Conservation (phyloP, 257 asterid genomes). For the Gentiana macrophylla region DNA sequence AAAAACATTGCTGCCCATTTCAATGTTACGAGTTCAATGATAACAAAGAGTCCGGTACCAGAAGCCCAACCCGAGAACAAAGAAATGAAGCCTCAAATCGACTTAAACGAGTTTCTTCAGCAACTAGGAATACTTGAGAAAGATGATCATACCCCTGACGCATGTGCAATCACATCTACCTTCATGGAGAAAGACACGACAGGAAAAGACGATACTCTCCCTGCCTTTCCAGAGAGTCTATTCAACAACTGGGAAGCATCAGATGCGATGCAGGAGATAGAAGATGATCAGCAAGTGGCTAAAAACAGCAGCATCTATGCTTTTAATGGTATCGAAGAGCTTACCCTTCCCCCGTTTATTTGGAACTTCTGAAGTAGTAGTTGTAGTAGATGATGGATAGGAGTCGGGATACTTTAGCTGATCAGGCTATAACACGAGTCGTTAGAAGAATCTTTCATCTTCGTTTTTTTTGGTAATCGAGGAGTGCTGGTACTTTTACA, state of each 20-base stretch:
- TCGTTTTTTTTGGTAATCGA: too few relatives aligned
- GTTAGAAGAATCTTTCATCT: too few relatives aligned
- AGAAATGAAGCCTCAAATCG: slow-evolving; percentile 78
- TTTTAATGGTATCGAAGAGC: slow-evolving; percentile 13
- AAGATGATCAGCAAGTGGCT: slow-evolving; percentile 31
- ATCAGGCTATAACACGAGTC: too few relatives aligned
- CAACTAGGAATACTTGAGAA: slow-evolving; percentile 69
- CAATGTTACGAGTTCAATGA: slow-evolving; percentile 6
- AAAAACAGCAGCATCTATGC: slow-evolving; percentile 11
- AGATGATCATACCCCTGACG: slow-evolving; percentile 29
- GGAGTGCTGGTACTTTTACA: too few relatives aligned
- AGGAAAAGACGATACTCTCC: slow-evolving; percentile 19
- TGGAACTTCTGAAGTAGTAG: slow-evolving; percentile 21
- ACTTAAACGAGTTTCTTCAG: slow-evolving; percentile 83
- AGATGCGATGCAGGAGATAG: slow-evolving; percentile 52
- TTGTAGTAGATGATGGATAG: too few relatives aligned
- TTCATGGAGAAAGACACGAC: slow-evolving; percentile 33
- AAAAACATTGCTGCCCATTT: slow-evolving; percentile 17
- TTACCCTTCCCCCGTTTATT: slow-evolving; percentile 15
- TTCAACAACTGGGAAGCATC: slow-evolving; percentile 69
- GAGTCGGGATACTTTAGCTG: too few relatives aligned
- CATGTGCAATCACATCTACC: slow-evolving; percentile 11
- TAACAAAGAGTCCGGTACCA: slow-evolving; percentile 24
- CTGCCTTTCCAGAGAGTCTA: slow-evolving; percentile 28
- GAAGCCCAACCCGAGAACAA: slow-evolving; percentile 19